Percentiles rank a stretch among this genome's conserved stretches.
Evolutionary conservation across 2,329 filamentous ascomycete genomes (phyloP).

Genomic region (Lasiodiplodia sp.): DNA sequence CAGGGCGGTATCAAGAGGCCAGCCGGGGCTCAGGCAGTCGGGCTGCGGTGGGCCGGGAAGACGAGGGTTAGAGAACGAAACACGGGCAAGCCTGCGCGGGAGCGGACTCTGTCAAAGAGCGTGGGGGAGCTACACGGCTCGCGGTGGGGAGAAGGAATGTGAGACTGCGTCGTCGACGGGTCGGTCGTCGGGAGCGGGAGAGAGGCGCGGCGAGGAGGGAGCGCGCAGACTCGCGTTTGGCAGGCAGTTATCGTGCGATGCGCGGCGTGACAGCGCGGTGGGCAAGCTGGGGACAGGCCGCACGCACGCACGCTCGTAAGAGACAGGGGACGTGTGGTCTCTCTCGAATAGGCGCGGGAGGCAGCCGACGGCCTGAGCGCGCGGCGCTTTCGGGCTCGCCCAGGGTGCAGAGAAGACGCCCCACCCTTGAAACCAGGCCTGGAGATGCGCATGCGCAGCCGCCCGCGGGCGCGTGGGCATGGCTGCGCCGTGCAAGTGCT

Average conservation of each 20-base stretch:
- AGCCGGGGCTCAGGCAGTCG: conserved; percentile 7
- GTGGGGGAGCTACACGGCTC: conserved; percentile 6
- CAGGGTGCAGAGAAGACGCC: conserved; percentile 15
- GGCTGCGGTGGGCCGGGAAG: neutral
- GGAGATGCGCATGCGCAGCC: neutral
- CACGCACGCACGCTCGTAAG: conserved; percentile 6
- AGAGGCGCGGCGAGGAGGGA: conserved; percentile 21
- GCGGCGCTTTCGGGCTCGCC: conserved; percentile 17
- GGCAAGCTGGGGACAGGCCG: conserved; percentile 24
- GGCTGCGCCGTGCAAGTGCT: neutral
- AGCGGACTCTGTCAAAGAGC: conserved; percentile 30
- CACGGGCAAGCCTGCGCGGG: conserved; percentile 29
- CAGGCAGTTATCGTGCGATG: conserved; percentile 23
- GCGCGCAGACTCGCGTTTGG: conserved; percentile 4
- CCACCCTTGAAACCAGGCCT: conserved; percentile 13
- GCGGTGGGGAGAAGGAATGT: conserved; percentile 25
- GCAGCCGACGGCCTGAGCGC: conserved; percentile 15
- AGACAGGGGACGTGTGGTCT: conserved; percentile 17
- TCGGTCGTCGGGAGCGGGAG: conserved; percentile 14
- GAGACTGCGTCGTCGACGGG: conserved; percentile 18
- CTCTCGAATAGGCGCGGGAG: neutral
- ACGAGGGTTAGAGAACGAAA: conserved; percentile 28
- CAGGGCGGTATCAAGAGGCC: conserved; percentile 5
- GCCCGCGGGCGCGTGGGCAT: neutral
- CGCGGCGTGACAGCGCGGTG: conserved; percentile 17